Percentiles rank a stretch among this genome's conserved stretches.
Conservation (phyloP, 768 basidiomycete genomes). For the Grammothele lineata region DNA sequence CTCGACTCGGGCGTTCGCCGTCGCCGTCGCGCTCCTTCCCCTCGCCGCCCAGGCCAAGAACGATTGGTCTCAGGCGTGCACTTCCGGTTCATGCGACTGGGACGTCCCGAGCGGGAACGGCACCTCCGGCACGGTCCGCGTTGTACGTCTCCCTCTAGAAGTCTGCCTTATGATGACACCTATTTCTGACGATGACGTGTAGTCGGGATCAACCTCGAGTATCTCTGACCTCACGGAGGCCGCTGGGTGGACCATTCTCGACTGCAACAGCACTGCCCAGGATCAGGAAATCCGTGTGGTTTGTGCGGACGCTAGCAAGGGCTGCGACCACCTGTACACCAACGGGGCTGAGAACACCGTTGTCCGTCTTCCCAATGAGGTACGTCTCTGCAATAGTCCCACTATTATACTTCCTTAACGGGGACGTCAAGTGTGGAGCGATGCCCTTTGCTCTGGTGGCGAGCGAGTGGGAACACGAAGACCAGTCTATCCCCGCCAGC, state of each 20-base stretch:
- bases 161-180: too few relatives aligned
- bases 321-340: slow-evolving; percentile 38
- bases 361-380: slow-evolving; percentile 38
- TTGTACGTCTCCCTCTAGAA: too few relatives aligned
- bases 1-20: too few relatives aligned
- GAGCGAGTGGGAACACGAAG: slow-evolving; percentile 34
- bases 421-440: slow-evolving; percentile 18
- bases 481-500: slow-evolving; percentile 38
- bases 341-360: slow-evolving; percentile 41
- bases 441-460: slow-evolving; percentile 34
- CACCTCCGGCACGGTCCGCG: too few relatives aligned
- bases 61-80: too few relatives aligned
- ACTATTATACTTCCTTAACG: too few relatives aligned
- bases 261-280: slow-evolving; percentile 35
- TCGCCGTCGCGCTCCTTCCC: too few relatives aligned
- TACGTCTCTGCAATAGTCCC: too few relatives aligned
- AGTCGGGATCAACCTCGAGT: slow-evolving; percentile 16
- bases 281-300: slow-evolving; percentile 47
- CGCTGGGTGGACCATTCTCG: slow-evolving; percentile 49
- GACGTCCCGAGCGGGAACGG: too few relatives aligned
- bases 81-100: too few relatives aligned
- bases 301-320: slow-evolving; percentile 31
- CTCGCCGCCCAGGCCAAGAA: too few relatives aligned
- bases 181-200: neutral
- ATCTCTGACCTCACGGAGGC: slow-evolving; percentile 39